A percentile compares a stretch with the other conserved stretches of the same genome.
These are phyloP conservation scores for Rauvolfia tetraphylla DNA, from an alignment of 257 asterid species.

Conservation along the genomic window DNA sequence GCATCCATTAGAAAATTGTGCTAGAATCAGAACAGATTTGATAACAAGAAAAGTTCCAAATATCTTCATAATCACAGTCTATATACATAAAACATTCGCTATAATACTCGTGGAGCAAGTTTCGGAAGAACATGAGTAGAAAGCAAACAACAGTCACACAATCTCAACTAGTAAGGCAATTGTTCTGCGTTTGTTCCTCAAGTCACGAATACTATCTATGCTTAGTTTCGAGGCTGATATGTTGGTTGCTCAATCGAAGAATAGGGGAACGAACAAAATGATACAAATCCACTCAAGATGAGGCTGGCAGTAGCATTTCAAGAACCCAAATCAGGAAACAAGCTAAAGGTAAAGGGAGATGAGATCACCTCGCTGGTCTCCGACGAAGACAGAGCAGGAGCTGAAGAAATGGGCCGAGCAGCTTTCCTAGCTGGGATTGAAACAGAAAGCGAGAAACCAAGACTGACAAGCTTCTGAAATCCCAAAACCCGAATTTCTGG, in stretches of 20 bases:
- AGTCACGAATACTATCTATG: background rate
- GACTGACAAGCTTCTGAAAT: slow-evolving; percentile 24
- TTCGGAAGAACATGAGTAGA: background rate
- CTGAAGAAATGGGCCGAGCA: slow-evolving; percentile 32
- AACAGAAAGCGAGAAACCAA: slow-evolving; percentile 15
- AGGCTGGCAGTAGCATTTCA: background rate
- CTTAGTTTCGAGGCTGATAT: background rate
- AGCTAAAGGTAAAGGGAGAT: slow-evolving; percentile 9
- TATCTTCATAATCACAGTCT: background rate
- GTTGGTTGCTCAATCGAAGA: background rate
- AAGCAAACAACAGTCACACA: background rate
- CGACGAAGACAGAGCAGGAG: slow-evolving; percentile 26
- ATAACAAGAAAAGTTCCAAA: background rate
- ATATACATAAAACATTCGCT: background rate
- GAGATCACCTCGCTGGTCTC: slow-evolving; percentile 26
- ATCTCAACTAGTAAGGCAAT: no score
- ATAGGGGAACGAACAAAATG: background rate
- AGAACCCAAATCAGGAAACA: background rate
- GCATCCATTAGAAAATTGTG: slow-evolving; percentile 19
- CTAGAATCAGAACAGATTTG: background rate
- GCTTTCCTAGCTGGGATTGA: slow-evolving; percentile 22
- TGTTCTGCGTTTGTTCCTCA: no score
- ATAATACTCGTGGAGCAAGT: background rate
- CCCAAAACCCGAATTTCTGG: slow-evolving; percentile 29
- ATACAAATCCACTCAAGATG: background rate